Conservation (phyloP, 1,139 yeast species). For the Ashbya aceris region DNA sequence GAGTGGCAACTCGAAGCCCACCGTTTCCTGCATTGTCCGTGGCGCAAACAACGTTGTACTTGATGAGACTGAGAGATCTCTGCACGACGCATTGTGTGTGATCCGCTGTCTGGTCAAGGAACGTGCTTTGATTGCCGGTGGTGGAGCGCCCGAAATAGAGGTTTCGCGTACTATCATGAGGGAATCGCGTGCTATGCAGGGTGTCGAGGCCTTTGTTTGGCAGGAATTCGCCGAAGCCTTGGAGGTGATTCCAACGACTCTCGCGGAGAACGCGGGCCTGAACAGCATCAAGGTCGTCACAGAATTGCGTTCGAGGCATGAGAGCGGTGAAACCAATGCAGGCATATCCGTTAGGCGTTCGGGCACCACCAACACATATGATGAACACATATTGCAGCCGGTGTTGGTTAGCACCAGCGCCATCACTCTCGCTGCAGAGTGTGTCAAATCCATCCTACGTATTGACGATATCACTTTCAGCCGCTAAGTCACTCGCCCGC, state of each 20-base stretch:
- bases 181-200: constrained; percentile 71
- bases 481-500: constrained; percentile 35
- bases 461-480: constrained; percentile 91
- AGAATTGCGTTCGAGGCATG: constrained; percentile 87
- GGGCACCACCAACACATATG: constrained; percentile 83
- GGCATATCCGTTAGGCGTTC: constrained; percentile 94
- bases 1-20: constrained; percentile 42
- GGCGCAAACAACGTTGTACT: constrained; percentile 87
- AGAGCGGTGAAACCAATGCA: constrained; percentile 83
- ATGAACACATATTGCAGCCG: constrained; percentile 94
- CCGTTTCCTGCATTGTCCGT: constrained; percentile 85
- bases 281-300: constrained; percentile 93
- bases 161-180: constrained; percentile 71
- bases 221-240: constrained; percentile 92
- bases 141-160: constrained; percentile 98
- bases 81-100: constrained; percentile 96
- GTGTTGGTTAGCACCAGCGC: constrained; percentile 92
- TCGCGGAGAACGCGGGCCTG: constrained; percentile 96
- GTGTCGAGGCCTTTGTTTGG: constrained; percentile 92
- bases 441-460: constrained; percentile 89
- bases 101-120: constrained; percentile 91
- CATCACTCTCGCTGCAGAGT: constrained; percentile 86
- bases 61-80: constrained; percentile 93
- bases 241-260: constrained; percentile 92
- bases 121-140: constrained; percentile 93